Base-by-base conservation (phyloP, 768 basidiomycete genomes). In the Lentinus brumalis region DNA sequence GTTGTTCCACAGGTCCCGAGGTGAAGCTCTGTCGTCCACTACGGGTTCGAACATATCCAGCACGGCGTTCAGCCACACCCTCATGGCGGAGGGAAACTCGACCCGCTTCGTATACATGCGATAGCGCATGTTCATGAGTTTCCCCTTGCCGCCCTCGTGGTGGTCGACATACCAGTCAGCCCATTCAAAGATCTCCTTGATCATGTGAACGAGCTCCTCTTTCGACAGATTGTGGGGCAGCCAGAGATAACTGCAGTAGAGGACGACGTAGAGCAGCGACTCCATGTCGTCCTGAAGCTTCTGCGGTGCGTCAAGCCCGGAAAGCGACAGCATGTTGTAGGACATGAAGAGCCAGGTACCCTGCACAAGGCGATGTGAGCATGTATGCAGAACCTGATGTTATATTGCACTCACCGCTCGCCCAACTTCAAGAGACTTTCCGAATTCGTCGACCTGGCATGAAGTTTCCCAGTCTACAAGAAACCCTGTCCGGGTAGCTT, bases 261-360 rank as follows among this genome's bases (percentile, higher is more conserved):
- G 21, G 21, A 57, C 56, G 4, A 64, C 59, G 30, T 61, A 57
- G 41, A 64, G 8, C 6, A 64, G 32, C 1, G 59, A 46, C 26
- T 64, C 63, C 56, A 64, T 57, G 31, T 64, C 63, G 51, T 64
- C 59, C 11, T 50, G 46, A 21, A 64, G 40, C 1, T n/a, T n/a
- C n/a, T n/a, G n/a, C n/a, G n/a, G 56, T 61, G 11, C 57, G 63
- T 42, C 10, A 5, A 35, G 10, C 32, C 32, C 32, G 10, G 5
- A 10, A 35, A 10, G 32, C 5, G 32, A 5, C 11, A 61, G n/a
- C 21, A 61, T 38, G 2, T 38, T 45, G 8, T 44, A 30, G 0
- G 60, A 56, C 54, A 61, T 51, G 45, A 61, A 61, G 0, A 31
- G 38, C 55, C 49, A 51, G 5, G 60, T 61, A 18, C 60, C 60